These are phyloP conservation scores for Triglochin maritima DNA, from an alignment of 106 monocot species.

Conservation along the genomic window DNA sequence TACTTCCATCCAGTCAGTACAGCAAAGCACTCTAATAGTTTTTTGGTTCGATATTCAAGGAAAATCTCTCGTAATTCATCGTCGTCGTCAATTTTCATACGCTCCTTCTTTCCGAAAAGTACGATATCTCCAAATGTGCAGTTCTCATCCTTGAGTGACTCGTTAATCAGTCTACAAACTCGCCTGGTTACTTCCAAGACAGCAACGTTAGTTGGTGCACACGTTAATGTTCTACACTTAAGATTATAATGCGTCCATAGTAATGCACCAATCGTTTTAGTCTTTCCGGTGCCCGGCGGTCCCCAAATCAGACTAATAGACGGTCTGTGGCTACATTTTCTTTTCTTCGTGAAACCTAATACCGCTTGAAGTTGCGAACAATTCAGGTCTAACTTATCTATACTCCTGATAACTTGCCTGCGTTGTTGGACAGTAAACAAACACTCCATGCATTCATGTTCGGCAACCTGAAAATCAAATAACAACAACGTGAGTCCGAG, in stretches of 20 bases:
- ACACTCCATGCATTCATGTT: too few relatives aligned
- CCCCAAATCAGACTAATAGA: constrained; percentile 61
- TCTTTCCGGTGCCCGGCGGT: constrained; percentile 76
- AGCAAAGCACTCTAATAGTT: too few relatives aligned
- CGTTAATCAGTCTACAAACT: constrained; percentile 17
- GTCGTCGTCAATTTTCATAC: constrained; percentile 31
- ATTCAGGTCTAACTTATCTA: constrained; percentile 10
- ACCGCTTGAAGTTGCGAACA: constrained; percentile 32
- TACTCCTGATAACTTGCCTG: not conserved
- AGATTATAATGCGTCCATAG: constrained; percentile 12
- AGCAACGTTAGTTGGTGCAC: constrained; percentile 64
- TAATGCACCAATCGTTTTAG: constrained; percentile 36
- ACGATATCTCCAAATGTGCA: constrained; percentile 27
- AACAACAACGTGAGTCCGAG: not conserved
- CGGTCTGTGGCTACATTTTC: not conserved
- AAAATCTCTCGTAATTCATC: not conserved
- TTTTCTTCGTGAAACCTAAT: constrained; percentile 11
- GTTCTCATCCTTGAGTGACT: not conserved
- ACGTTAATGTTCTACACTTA: constrained; percentile 29
- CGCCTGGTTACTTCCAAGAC: constrained; percentile 38
- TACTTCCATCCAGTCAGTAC: too few relatives aligned
- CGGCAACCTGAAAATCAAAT: too few relatives aligned
- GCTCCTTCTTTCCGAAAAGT: constrained; percentile 31
- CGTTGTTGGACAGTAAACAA: too few relatives aligned
- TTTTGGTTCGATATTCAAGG: too few relatives aligned